Evolutionary conservation across 768 basidiomycete species (phyloP).

Genomic region (Suillus americanus): DNA sequence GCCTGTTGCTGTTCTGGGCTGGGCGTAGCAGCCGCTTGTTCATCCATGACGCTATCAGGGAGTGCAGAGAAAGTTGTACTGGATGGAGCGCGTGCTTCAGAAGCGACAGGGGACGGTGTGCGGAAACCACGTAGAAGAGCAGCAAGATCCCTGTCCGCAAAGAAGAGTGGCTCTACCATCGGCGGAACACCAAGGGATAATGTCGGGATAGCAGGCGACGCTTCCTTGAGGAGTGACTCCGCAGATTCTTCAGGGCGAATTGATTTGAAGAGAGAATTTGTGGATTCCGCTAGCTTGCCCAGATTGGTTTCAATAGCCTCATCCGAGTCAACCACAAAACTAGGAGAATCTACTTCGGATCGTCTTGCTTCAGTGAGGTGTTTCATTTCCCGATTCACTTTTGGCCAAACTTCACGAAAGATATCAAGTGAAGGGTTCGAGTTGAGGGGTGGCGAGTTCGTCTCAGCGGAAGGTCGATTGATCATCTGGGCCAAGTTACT

Average conservation of each 20-base stretch:
- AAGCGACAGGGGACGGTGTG: slow-evolving; percentile 15
- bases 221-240: slow-evolving; percentile 31
- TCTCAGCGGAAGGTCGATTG: slow-evolving; percentile 12
- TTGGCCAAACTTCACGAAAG: slow-evolving; percentile 34
- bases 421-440: slow-evolving; percentile 16
- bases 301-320: neutral
- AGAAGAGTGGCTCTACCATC: slow-evolving; percentile 8
- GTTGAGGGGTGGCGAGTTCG: slow-evolving; percentile 16
- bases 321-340: neutral
- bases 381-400: slow-evolving; percentile 36
- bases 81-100: neutral
- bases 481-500: neutral
- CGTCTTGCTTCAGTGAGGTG: slow-evolving; percentile 26
- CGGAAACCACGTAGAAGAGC: slow-evolving; percentile 32
- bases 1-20: neutral
- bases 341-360: neutral
- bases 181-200: slow-evolving; percentile 10
- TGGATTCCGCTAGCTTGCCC: slow-evolving; percentile 1
- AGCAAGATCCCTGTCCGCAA: slow-evolving; percentile 27
- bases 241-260: slow-evolving; percentile 16
- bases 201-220: slow-evolving; percentile 25
- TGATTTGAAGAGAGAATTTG: slow-evolving; percentile 30
- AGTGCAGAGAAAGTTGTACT: neutral
- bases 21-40: slow-evolving; percentile 1
- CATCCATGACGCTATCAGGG: slow-evolving; percentile 2